phyloP scores from a whole-genome alignment of 2,329 filamentous ascomycete genomes.

The Ophiostoma quercus region DNA sequence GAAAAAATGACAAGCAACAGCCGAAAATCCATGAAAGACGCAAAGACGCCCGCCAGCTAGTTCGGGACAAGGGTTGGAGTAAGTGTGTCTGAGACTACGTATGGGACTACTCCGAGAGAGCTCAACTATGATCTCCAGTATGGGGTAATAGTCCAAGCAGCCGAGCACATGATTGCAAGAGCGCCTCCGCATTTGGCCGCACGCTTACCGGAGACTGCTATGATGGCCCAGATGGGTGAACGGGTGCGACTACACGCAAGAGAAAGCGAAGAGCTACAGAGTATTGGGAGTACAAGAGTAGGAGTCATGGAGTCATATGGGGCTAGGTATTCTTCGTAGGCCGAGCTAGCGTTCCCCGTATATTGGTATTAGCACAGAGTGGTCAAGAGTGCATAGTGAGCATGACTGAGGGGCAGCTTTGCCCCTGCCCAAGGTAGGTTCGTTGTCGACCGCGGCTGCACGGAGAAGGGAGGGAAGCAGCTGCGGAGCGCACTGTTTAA shows the following conservation, averaged over 20 bases:
- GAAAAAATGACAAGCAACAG: constrained; percentile 16
- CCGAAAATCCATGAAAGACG: constrained; percentile 11
- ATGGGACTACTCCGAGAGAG: not conserved
- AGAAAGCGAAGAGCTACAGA: not conserved
- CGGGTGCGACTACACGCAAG: not conserved
- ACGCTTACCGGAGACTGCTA: constrained; percentile 9
- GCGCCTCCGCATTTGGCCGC: constrained; percentile 24
- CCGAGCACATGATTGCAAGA: constrained; percentile 11
- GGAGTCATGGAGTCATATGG: not conserved
- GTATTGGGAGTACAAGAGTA: not conserved
- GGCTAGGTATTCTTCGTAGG: not conserved
- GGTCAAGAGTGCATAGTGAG: not conserved
- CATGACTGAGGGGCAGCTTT: constrained; percentile 10
- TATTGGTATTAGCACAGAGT: not conserved
- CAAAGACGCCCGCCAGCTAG: constrained; percentile 12
- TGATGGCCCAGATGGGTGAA: constrained; percentile 14
- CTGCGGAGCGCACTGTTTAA: not conserved
- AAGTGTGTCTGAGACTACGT: not conserved
- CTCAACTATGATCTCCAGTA: constrained; percentile 3
- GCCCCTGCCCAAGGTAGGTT: constrained; percentile 11
- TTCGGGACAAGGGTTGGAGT: constrained; percentile 12
- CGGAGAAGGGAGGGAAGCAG: constrained; percentile 25
- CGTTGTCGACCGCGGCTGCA: constrained; percentile 26
- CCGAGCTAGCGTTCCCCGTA: constrained; percentile 10
- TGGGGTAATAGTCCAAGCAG: constrained; percentile 5